Percentiles rank a stretch among this genome's conserved stretches.
Evolutionary conservation across 371 early-diverging fungal genomes (phyloP).

Genomic region (Capillidium rhysosporum): DNA sequence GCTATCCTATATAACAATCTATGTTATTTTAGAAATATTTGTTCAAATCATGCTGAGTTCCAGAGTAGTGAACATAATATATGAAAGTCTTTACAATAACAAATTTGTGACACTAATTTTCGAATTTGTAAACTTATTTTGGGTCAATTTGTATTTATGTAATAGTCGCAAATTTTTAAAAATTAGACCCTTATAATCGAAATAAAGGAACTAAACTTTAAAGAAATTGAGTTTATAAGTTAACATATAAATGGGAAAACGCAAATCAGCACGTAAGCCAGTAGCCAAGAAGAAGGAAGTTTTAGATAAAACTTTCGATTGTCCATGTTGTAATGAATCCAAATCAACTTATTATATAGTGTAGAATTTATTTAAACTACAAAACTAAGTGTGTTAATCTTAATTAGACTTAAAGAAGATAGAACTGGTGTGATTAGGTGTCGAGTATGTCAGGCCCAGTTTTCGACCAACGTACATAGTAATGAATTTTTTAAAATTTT

Average conservation of each 20-base stretch:
- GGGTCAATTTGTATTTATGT: too few species aligned
- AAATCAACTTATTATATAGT: slow-evolving; percentile 1
- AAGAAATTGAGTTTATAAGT: too few species aligned
- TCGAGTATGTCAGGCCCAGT: not conserved
- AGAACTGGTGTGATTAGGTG: not conserved
- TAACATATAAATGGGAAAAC: slow-evolving; percentile 83
- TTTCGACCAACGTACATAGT: not conserved
- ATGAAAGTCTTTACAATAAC: too few species aligned
- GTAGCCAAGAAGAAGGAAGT: slow-evolving; percentile 39
- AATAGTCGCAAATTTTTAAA: too few species aligned
- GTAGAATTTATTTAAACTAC: not conserved
- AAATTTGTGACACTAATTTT: too few species aligned
- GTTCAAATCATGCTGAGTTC: too few species aligned
- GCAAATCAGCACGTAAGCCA: slow-evolving; percentile 62
- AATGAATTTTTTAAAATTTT: not conserved
- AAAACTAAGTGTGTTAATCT: not conserved
- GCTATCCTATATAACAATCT: too few species aligned
- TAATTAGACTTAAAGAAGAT: not conserved
- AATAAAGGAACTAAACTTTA: too few species aligned
- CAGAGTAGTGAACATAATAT: too few species aligned
- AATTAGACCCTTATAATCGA: too few species aligned
- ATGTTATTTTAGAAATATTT: too few species aligned
- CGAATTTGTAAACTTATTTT: too few species aligned
- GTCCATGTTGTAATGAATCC: slow-evolving; percentile 57
- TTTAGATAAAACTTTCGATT: slow-evolving; percentile 65